These are phyloP conservation scores for Saxophila tyrrhenica DNA, from an alignment of 495 filamentous ascomycete species.

Conservation along the genomic window DNA sequence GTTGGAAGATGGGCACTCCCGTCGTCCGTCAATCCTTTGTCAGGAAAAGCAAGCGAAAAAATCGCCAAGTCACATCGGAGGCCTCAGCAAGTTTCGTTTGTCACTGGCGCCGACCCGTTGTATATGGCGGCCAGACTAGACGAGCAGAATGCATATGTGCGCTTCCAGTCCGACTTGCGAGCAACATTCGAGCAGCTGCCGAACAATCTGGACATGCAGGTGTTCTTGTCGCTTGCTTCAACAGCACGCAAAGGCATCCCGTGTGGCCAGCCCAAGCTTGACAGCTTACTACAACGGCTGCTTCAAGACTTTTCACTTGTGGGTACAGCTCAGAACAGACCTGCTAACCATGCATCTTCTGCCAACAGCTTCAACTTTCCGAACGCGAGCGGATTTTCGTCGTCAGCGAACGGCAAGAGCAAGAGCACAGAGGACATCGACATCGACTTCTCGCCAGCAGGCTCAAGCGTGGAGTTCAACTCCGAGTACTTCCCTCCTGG, in stretches of 20 bases:
- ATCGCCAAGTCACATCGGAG: not conserved
- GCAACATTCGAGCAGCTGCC: not conserved
- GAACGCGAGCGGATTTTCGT: slow-evolving; percentile 30
- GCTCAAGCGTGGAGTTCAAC: slow-evolving; percentile 47
- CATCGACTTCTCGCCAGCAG: slow-evolving; percentile 53
- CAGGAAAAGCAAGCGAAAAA: not conserved
- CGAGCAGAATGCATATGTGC: slow-evolving; percentile 1
- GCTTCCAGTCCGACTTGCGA: not conserved
- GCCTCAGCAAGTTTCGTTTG: not conserved
- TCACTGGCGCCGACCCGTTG: not conserved
- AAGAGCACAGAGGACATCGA: slow-evolving; percentile 66
- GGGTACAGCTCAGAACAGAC: not conserved
- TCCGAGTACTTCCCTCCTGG: slow-evolving; percentile 41
- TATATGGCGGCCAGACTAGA: not conserved
- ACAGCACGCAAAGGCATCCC: not conserved
- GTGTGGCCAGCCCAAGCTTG: slow-evolving; percentile 1
- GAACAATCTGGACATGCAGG: slow-evolving; percentile 6
- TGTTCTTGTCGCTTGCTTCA: slow-evolving; percentile 13
- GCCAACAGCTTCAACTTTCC: slow-evolving; percentile 18
- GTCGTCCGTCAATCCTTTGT: not conserved
- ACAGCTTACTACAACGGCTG: not conserved
- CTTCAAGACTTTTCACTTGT: slow-evolving; percentile 3
- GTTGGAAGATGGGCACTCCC: not conserved
- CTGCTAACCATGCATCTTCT: slow-evolving; percentile 9
- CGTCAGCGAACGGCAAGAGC: slow-evolving; percentile 31